Evolutionary conservation across 148 eudicot genomes (phyloP), one percentile per base, ranked within the genome.

Genomic region (Drosera capensis): DNA sequence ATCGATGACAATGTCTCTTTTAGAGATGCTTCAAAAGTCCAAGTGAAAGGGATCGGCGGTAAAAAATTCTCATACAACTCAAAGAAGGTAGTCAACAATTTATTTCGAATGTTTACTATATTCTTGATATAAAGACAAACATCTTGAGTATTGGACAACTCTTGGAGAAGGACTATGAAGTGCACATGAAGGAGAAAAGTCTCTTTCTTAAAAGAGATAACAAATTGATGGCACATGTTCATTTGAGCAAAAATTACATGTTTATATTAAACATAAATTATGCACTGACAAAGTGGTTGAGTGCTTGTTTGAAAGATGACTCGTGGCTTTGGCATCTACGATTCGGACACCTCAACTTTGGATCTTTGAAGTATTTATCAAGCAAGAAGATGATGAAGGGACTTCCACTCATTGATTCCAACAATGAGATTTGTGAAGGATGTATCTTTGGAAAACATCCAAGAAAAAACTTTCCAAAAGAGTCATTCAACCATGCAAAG

Each of bases 91-190:
- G 20, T 1, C 48, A 58, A 34, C 7, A 42, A 1, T 49, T 52
- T 20, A 43, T 44, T 44, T 17, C 44, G n/a, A n/a, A n/a, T n/a
- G n/a, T n/a, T n/a, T n/a, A 40, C 12, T 57, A 43, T 54, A 40
- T 46, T 5, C 49, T 24, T 8, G 29, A 40, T 3, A 20, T 53
- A 52, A 46, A 28, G 25, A 28, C 20, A 9, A 61, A 61, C 14
- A 53, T 47, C 11, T 30, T 53, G 26, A 61, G 59, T n/a, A n/a
- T n/a, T n/a, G 54, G 54, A 6, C 54, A 53, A 46, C 42, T 40
- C 0, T 28, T 28, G 5, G 34, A 47, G 42, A 26, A 41, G 25
- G 46, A 42, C 3, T 55, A 40, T 35, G 25, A 47, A 5, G 44
- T 59, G 28, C 25, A 23, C 7, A 30, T 41, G 48, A 43, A 49